Base-by-base conservation (phyloP, 1,284 basidiomycete genomes). In the Fereydounia khargensis region DNA sequence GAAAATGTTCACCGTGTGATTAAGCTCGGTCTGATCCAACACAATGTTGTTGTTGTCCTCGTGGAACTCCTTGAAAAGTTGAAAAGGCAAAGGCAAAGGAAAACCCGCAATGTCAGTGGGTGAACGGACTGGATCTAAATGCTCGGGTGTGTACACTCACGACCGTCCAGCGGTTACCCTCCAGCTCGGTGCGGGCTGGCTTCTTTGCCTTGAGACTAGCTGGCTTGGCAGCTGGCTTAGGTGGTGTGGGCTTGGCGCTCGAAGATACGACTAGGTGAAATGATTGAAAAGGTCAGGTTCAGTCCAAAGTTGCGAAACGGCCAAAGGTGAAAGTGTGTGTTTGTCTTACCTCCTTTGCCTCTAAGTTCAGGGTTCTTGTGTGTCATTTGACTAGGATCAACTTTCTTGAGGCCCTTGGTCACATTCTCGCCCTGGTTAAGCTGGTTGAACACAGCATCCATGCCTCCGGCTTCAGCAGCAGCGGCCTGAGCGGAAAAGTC, bases 51-150 rank as follows among this genome's bases (percentile, higher is more conserved):
- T 78, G 67, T 92, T 87, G 70, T 88, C 87, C 76, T 97, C 94
- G 78, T 91, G 86, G 76, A 91, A 86, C 80, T 99, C 95, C 91
- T 95, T 57, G n/a, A n/a, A n/a, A n/a, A n/a, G n/a, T n/a, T n/a
- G n/a, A n/a, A n/a, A n/a, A n/a, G n/a, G n/a, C n/a, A n/a, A n/a
- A n/a, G n/a, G n/a, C n/a, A n/a, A 30, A 42, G 17, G 32, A 3
- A 21, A 25, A 23, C 23, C 19, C 13, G 16, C n/a, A n/a, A n/a
- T n/a, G n/a, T n/a, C n/a, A n/a, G n/a, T n/a, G n/a, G n/a, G n/a
- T n/a, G n/a, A n/a, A n/a, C n/a, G n/a, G n/a, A n/a, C n/a, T n/a
- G n/a, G n/a, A n/a, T n/a, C n/a, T n/a, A n/a, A n/a, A n/a, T n/a
- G n/a, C n/a, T n/a, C n/a, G n/a, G n/a, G n/a, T n/a, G n/a, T n/a